Conservation (phyloP, 768 basidiomycete genomes). For the Phanerochaete carnosa region DNA sequence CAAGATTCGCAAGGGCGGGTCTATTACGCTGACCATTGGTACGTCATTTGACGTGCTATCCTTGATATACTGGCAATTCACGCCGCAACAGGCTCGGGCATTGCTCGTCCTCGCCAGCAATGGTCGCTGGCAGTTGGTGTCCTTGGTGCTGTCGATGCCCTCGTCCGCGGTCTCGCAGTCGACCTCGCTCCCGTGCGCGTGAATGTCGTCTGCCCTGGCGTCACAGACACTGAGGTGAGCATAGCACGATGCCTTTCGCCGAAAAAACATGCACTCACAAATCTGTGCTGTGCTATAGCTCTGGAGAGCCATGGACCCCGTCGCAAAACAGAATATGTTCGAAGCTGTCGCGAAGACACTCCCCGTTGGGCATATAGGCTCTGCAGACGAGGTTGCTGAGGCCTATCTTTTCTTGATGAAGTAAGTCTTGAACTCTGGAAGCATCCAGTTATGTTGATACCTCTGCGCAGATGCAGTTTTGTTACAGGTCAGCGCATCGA, state of each 20-base stretch:
- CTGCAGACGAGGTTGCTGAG: not conserved
- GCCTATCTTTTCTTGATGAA: slow-evolving; percentile 11
- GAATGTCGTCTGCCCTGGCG: slow-evolving; percentile 8
- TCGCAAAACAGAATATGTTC: not conserved
- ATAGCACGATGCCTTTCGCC: not conserved
- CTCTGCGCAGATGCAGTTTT: not conserved
- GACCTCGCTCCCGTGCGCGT: slow-evolving; percentile 8
- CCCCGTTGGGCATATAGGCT: slow-evolving; percentile 1
- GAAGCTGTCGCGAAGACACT: not conserved
- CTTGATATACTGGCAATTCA: not conserved
- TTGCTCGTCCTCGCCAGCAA: not conserved
- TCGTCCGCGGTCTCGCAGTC: slow-evolving; percentile 1
- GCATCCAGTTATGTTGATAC: not conserved
- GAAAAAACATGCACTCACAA: not conserved
- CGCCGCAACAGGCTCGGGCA: not conserved
- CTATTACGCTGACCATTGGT: slow-evolving; percentile 6
- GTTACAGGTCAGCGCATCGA: slow-evolving; percentile 7
- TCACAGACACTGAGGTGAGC: slow-evolving; percentile 1
- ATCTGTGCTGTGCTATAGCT: not conserved
- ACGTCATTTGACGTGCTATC: not conserved
- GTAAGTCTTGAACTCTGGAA: not conserved
- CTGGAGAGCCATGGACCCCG: not conserved
- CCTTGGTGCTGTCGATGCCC: slow-evolving; percentile 1
- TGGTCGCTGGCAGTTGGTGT: not conserved
- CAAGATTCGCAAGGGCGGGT: slow-evolving; percentile 4